These are phyloP conservation scores for Yamadazyma sp. DNA, from an alignment of 1,139 yeast species.

Conservation along the genomic window DNA sequence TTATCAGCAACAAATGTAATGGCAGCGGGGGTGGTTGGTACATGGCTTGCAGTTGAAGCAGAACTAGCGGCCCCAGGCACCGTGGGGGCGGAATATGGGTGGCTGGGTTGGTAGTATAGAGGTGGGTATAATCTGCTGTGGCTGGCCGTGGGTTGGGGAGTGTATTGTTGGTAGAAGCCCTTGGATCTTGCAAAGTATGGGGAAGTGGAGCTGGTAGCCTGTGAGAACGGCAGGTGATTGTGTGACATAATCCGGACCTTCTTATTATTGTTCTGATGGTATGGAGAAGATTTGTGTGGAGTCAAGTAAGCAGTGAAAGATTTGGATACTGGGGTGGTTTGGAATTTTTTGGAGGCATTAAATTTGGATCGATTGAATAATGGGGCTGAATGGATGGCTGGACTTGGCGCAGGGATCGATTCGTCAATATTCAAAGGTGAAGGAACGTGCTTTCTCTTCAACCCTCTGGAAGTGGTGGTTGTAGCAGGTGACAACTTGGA, in stretches of 20 bases:
- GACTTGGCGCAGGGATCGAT: slow-evolving; percentile 3
- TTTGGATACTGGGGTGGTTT: slow-evolving; percentile 14
- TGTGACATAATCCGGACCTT: slow-evolving; percentile 9
- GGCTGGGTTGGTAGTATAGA: slow-evolving; percentile 2
- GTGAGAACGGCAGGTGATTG: slow-evolving; percentile 7
- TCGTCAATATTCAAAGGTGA: slow-evolving; percentile 38
- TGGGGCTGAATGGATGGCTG: slow-evolving; percentile 25
- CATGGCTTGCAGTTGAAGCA: no score
- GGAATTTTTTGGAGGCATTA: slow-evolving; percentile 7
- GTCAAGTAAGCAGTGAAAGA: slow-evolving; percentile 17
- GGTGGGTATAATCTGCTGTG: slow-evolving; percentile 10
- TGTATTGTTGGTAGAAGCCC: slow-evolving; percentile 14
- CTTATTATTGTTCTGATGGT: slow-evolving; percentile 10
- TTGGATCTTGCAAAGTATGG: slow-evolving; percentile 14
- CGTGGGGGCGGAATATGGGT: background rate
- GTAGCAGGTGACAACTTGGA: slow-evolving; percentile 8
- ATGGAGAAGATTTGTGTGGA: slow-evolving; percentile 18
- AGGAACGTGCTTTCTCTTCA: slow-evolving; percentile 47
- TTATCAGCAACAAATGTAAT: no score
- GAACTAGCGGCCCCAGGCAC: background rate
- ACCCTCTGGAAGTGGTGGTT: slow-evolving; percentile 24
- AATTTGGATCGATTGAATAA: slow-evolving; percentile 20
- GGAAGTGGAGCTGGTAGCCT: slow-evolving; percentile 9
- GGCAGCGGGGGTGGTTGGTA: no score
- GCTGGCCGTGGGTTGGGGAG: slow-evolving; percentile 18